Conservation (phyloP, 495 filamentous ascomycete genomes). For the Cairneyella variabilis region DNA sequence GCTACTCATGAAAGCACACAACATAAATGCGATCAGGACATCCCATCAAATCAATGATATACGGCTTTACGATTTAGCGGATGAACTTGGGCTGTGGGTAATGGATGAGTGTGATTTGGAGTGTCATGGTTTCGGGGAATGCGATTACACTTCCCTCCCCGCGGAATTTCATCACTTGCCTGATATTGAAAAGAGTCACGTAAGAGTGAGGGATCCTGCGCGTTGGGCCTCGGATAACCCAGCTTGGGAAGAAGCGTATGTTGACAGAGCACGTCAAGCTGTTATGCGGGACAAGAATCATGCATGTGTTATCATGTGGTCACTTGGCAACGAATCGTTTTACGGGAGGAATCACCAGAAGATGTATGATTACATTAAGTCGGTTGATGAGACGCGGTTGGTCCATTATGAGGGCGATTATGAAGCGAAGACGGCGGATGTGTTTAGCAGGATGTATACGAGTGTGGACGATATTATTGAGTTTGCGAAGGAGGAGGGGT, state of each 20-base stretch:
- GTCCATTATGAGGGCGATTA: constrained; percentile 69
- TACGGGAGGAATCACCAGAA: constrained; percentile 63
- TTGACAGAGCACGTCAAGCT: constrained; percentile 66
- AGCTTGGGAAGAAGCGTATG: constrained; percentile 62
- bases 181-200: neutral
- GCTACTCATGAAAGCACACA: constrained; percentile 61
- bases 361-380: constrained; percentile 63
- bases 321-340: constrained; percentile 68
- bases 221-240: constrained; percentile 61
- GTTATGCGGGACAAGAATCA: constrained; percentile 67
- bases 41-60: constrained; percentile 61
- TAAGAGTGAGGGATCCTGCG: constrained; percentile 19
- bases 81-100: constrained; percentile 68
- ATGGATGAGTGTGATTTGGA: constrained; percentile 73
- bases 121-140: constrained; percentile 62
- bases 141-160: constrained; percentile 31
- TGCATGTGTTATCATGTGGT: constrained; percentile 67
- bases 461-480: constrained; percentile 41
- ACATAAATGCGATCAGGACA: constrained; percentile 65
- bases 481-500: constrained; percentile 35
- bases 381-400: constrained; percentile 50
- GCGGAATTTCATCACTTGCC: constrained; percentile 8
- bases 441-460: constrained; percentile 66
- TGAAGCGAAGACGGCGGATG: constrained; percentile 56
- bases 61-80: constrained; percentile 58